Evolutionary conservation across 345 rosid genomes (phyloP).

Genomic region (Salix arbutifolia): DNA sequence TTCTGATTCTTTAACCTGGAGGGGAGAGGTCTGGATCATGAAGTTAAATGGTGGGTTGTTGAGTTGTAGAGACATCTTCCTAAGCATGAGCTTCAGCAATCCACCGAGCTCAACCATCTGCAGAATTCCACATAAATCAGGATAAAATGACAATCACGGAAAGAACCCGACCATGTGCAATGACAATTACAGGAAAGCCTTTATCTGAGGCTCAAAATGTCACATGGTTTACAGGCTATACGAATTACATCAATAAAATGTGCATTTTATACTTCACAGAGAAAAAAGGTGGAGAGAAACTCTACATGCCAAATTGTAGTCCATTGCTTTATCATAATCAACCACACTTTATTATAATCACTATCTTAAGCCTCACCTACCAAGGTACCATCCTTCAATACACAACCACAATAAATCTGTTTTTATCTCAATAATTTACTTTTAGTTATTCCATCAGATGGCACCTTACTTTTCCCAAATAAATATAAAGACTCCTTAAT

Average conservation of each 20-base stretch:
- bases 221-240: no score
- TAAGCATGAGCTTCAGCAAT: conserved; percentile 62
- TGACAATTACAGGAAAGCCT: no score
- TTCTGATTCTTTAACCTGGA: conserved; percentile 34
- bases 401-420: not conserved
- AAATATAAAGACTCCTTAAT: not conserved
- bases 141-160: not conserved
- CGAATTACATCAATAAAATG: no score
- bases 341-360: not conserved
- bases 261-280: not conserved
- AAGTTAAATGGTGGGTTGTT: conserved; percentile 73
- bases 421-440: not conserved
- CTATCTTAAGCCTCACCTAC: not conserved
- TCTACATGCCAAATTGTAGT: not conserved
- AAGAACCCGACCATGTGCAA: not conserved
- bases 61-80: conserved; percentile 53
- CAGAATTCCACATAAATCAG: conserved; percentile 7
- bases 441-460: not conserved
- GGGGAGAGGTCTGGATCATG: conserved; percentile 85
- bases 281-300: not conserved
- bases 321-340: not conserved
- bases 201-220: no score
- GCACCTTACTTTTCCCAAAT: not conserved
- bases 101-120: conserved; percentile 82
- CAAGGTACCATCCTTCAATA: not conserved